Conservation (phyloP, 1,284 basidiomycete species). For the Rhodofomes roseus region DNA sequence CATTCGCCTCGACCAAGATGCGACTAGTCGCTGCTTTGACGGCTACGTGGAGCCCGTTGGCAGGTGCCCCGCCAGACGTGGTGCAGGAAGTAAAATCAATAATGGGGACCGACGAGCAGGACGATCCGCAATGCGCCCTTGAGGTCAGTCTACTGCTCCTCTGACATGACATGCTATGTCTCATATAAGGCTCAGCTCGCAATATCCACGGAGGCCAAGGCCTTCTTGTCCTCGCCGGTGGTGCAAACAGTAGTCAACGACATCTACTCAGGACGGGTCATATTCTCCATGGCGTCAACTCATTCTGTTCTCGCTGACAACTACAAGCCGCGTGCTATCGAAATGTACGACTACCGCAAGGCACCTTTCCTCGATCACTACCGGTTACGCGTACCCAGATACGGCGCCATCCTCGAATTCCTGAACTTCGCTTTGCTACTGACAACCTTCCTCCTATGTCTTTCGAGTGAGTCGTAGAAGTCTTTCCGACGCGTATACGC, state of each 20-base stretch:
- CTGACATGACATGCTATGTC: neutral
- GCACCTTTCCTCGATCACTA: constrained; percentile 85
- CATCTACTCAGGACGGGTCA: constrained; percentile 71
- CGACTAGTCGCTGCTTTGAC: constrained; percentile 75
- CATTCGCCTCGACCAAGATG: constrained; percentile 70
- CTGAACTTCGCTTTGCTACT: constrained; percentile 69
- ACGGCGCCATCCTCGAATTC: constrained; percentile 78
- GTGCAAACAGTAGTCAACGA: constrained; percentile 82
- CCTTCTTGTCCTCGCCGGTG: constrained; percentile 74
- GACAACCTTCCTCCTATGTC: constrained; percentile 68
- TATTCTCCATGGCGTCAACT: constrained; percentile 62
- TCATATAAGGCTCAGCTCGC: constrained; percentile 57
- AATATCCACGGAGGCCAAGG: constrained; percentile 77
- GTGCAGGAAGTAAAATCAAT: constrained; percentile 57
- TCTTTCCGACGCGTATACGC: neutral
- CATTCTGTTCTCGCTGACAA: constrained; percentile 81
- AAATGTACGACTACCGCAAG: constrained; percentile 69
- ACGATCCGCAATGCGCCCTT: constrained; percentile 71
- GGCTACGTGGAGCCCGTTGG: constrained; percentile 75
- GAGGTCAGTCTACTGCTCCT: constrained; percentile 50
- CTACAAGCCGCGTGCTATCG: constrained; percentile 75
- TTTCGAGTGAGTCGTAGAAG: constrained; percentile 44
- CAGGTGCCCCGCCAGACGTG: constrained; percentile 70
- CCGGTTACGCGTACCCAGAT: constrained; percentile 79
- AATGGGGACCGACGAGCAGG: constrained; percentile 51